phyloP scores from a whole-genome alignment of 148 eudicot genomes.

The Vaccinium macrocarpon region DNA sequence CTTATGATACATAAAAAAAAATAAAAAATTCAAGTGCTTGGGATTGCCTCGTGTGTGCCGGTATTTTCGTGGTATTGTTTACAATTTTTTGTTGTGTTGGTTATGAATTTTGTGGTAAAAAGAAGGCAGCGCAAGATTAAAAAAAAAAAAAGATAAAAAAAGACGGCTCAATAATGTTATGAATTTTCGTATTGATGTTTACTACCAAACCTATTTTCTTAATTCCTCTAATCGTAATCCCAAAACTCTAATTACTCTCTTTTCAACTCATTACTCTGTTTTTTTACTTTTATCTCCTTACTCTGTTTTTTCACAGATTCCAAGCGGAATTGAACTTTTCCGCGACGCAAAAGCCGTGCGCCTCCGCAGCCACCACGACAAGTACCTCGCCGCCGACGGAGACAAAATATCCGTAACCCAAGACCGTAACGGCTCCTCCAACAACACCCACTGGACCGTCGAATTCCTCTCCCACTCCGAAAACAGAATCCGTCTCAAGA shows the following conservation, averaged over 20 bases:
- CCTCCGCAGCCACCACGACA: conserved; percentile 47
- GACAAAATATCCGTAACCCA: conserved; percentile 47
- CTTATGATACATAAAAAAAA: no score
- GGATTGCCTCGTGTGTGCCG: no score
- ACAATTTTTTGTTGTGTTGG: no score
- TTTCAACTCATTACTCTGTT: background rate
- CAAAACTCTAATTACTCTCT: background rate
- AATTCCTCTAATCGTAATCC: no score
- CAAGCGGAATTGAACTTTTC: conserved; percentile 67
- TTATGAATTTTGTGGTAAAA: no score
- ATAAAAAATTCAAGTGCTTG: no score
- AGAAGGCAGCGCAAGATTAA: no score
- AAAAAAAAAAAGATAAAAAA: no score
- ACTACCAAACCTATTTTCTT: no score
- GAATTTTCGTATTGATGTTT: no score
- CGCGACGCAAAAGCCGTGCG: conserved; percentile 66
- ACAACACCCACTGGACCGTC: conserved; percentile 36
- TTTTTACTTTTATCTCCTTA: background rate
- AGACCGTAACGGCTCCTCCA: conserved; percentile 27
- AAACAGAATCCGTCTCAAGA: conserved; percentile 42
- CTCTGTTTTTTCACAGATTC: background rate
- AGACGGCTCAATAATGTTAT: no score
- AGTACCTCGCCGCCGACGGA: conserved; percentile 49
- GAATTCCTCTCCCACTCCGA: conserved; percentile 24
- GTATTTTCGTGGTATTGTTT: no score